phyloP scores from a whole-genome alignment of 148 eudicot genomes.

The Nepenthes gracilis region DNA sequence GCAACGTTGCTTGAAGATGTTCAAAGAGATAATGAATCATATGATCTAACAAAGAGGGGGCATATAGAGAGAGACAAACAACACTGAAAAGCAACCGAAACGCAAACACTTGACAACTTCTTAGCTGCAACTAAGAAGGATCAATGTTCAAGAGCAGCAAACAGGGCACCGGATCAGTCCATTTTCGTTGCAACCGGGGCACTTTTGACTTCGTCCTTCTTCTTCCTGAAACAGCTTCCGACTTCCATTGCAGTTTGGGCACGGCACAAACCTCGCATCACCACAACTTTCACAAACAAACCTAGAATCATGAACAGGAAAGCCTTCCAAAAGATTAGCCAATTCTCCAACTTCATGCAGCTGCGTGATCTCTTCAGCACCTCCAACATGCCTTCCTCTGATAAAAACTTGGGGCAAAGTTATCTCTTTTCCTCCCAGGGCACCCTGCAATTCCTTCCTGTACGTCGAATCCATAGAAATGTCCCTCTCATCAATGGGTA shows the following conservation, averaged over 20 bases:
- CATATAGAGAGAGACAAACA: too few species aligned
- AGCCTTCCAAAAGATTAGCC: conserved; percentile 52
- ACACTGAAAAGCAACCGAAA: too few species aligned
- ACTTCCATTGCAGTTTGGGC: conserved; percentile 73
- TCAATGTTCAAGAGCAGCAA: conserved; percentile 29
- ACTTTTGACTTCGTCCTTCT: conserved; percentile 48
- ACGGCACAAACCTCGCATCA: conserved; percentile 76
- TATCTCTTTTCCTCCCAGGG: conserved; percentile 40
- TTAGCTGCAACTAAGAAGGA: not conserved
- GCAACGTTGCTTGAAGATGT: too few species aligned
- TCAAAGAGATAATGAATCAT: too few species aligned
- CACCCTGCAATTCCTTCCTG: conserved; percentile 54
- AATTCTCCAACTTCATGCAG: conserved; percentile 71
- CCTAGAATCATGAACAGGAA: conserved; percentile 42
- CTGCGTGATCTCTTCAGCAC: conserved; percentile 67
- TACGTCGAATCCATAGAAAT: conserved; percentile 83
- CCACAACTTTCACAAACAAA: conserved; percentile 63
- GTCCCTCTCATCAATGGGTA: conserved; percentile 71
- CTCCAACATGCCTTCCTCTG: conserved; percentile 62
- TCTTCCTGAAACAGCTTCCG: conserved; percentile 62
- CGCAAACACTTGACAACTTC: too few species aligned
- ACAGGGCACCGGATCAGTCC: conserved; percentile 74
- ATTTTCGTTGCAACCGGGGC: conserved; percentile 74
- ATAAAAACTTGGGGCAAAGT: conserved; percentile 74
- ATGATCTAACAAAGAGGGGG: too few species aligned